Conservation (phyloP, 768 basidiomycete genomes). For the Tulasnella sp. region DNA sequence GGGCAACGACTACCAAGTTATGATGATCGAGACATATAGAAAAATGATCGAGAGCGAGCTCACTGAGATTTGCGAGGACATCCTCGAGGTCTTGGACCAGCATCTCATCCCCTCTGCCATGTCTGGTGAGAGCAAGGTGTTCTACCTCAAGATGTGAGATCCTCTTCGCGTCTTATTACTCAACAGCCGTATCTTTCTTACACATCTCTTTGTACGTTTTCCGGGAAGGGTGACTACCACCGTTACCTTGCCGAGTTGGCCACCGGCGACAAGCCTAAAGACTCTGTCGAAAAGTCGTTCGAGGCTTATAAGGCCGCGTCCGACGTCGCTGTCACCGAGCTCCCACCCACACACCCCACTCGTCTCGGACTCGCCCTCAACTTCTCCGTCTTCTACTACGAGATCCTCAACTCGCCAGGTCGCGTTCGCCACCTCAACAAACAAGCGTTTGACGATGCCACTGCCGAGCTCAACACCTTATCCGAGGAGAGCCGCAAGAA, state of each 20-base stretch:
- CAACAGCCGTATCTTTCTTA: not conserved
- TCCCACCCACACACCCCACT: conserved; percentile 74
- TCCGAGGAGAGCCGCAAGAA: conserved; percentile 52
- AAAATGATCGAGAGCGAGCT: conserved; percentile 40
- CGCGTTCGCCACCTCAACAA: conserved; percentile 83
- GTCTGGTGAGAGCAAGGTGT: conserved; percentile 73
- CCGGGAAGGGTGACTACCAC: conserved; percentile 82
- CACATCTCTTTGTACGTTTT: not conserved
- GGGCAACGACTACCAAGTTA: conserved; percentile 37
- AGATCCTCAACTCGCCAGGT: conserved; percentile 76
- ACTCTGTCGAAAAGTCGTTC: conserved; percentile 62
- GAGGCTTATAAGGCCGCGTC: conserved; percentile 81
- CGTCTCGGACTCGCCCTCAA: conserved; percentile 81
- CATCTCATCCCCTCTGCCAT: conserved; percentile 46
- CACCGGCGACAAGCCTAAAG: conserved; percentile 56
- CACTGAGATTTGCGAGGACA: conserved; percentile 42
- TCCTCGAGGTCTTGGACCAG: conserved; percentile 31
- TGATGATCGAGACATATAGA: conserved; percentile 39
- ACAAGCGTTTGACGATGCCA: conserved; percentile 85
- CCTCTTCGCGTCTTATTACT: not conserved
- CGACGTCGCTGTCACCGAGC: conserved; percentile 62
- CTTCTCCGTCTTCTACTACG: conserved; percentile 91
- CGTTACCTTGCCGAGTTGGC: conserved; percentile 85
- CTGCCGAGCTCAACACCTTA: conserved; percentile 52
- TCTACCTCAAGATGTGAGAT: conserved; percentile 79